A percentile compares a stretch with the other conserved stretches of the same genome.
phyloP scores from a whole-genome alignment of 495 filamentous ascomycete genomes.

The Trichoderma asperelloides region DNA sequence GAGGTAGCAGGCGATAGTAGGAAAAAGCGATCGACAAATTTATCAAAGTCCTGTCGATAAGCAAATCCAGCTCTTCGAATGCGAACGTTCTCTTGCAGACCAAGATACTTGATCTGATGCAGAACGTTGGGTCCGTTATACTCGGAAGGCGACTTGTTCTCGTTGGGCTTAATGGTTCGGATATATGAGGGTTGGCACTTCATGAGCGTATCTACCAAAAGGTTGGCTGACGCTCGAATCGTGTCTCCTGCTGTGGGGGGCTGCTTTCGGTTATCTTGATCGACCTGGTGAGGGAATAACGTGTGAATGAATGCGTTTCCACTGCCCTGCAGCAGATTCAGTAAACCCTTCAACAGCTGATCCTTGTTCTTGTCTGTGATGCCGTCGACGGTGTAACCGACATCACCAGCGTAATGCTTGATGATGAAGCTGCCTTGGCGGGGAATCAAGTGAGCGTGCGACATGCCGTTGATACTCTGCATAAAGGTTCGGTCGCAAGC shows the following conservation, averaged over 20 bases:
- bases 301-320: conserved; percentile 76
- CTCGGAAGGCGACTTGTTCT: conserved; percentile 90
- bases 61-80: conserved; percentile 96
- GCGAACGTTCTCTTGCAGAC: conserved; percentile 96
- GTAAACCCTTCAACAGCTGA: conserved; percentile 85
- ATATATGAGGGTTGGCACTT: conserved; percentile 96
- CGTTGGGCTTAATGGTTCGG: conserved; percentile 98
- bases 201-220: conserved; percentile 91
- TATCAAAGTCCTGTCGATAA: conserved; percentile 95
- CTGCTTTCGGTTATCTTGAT: conserved; percentile 89
- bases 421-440: conserved; percentile 95
- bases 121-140: conserved; percentile 87
- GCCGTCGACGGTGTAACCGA: conserved; percentile 87
- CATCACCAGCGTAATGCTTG: conserved; percentile 98
- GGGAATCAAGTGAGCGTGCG: conserved; percentile 83
- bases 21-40: conserved; percentile 97
- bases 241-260: conserved; percentile 95
- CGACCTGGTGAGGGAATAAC: conserved; percentile 87
- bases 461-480: conserved; percentile 79
- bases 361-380: conserved; percentile 99
- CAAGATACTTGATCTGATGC: conserved; percentile 99
- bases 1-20: conserved; percentile 88
- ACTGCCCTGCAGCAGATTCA: conserved; percentile 78
- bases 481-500: conserved; percentile 96
- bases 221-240: conserved; percentile 93